Conservation (phyloP, 2,329 filamentous ascomycete species). For the Trichoderma brevicompactum region DNA sequence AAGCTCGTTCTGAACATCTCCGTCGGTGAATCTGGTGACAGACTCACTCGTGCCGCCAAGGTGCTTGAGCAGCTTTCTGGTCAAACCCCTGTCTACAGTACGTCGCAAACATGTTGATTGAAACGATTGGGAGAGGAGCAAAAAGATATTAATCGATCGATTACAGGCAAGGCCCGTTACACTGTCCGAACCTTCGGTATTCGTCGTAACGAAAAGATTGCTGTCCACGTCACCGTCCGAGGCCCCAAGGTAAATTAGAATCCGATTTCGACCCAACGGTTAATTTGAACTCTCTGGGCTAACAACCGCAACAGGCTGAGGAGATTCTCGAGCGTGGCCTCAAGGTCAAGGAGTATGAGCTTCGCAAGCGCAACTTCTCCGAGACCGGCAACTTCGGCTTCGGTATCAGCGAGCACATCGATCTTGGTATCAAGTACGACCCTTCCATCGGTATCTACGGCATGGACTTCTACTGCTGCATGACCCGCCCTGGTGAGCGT, state of each 20-base stretch:
- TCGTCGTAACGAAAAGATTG: constrained; percentile 99
- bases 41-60: constrained; percentile 99
- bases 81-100: constrained; percentile 99
- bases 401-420: constrained; percentile 99
- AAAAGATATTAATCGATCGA: not conserved
- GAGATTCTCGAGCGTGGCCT: constrained; percentile 99
- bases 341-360: constrained; percentile 99
- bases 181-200: constrained; percentile 99
- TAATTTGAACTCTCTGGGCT: not conserved
- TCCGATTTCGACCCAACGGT: not conserved
- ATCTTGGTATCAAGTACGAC: constrained; percentile 99
- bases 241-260: constrained; percentile 69
- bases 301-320: constrained; percentile 67
- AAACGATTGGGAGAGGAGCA: not conserved
- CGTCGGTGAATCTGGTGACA: constrained; percentile 99
- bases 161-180: constrained; percentile 95
- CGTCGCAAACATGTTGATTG: constrained; percentile 40
- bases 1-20: constrained; percentile 99
- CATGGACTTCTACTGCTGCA: constrained; percentile 99
- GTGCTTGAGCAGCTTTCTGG: constrained; percentile 99
- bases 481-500: constrained; percentile 98
- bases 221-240: constrained; percentile 98
- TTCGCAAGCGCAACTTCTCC: constrained; percentile 99
- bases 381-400: constrained; percentile 99
- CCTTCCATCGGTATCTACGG: constrained; percentile 98